phyloP scores from a whole-genome alignment of 805 yeast species.

The Saccharomycopsis babjevae region DNA sequence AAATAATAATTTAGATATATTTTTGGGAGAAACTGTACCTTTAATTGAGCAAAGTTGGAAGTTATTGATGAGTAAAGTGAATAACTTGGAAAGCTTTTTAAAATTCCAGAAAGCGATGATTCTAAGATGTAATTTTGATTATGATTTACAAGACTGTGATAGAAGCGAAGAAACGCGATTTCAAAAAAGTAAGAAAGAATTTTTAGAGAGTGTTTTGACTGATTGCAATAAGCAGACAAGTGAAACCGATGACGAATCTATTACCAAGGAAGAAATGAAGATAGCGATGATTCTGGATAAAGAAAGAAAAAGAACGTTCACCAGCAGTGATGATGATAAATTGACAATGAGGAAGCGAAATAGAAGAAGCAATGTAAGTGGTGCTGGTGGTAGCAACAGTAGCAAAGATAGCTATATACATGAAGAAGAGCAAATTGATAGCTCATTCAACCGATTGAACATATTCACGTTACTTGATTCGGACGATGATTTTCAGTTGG shows the following conservation, averaged over 20 bases:
- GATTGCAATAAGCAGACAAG: not conserved
- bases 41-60: conserved; percentile 1
- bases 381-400: not conserved
- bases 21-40: not conserved
- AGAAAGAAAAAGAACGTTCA: not conserved
- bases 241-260: not conserved
- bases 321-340: not conserved
- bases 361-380: not conserved
- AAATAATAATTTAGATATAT: conserved; percentile 1
- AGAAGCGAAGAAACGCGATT: not conserved
- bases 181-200: not conserved
- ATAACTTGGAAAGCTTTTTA: conserved; percentile 15
- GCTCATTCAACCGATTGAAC: not conserved
- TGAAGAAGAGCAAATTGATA: not conserved
- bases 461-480: not conserved
- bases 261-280: not conserved
- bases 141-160: not conserved
- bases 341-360: not conserved
- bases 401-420: not conserved
- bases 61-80: conserved; percentile 5
- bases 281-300: not conserved
- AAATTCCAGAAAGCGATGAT: conserved; percentile 7
- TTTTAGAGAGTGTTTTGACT: not conserved
- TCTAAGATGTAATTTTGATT: not conserved
- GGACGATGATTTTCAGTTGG: not conserved